Evolutionary conservation across 2,329 filamentous ascomycete species (phyloP).

Genomic region (Paraphaeosphaeria sporulosa): DNA sequence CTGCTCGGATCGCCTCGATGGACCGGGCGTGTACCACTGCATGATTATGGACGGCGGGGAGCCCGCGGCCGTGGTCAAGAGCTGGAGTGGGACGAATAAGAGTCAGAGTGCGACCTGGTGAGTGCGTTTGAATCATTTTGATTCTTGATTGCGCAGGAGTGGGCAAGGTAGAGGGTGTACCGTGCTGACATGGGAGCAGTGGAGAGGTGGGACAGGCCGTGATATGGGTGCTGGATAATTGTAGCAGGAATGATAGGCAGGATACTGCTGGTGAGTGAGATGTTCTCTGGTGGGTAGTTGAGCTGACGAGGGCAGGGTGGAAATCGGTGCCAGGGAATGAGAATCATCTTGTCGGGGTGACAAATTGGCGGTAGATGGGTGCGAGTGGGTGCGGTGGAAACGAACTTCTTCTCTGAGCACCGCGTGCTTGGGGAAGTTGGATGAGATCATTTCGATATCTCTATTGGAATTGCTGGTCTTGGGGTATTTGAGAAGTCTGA

Average conservation of each 20-base stretch:
- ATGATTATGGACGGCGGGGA: neutral
- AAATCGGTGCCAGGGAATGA: neutral
- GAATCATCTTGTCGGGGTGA: neutral
- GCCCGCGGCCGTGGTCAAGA: neutral
- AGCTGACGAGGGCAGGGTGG: neutral
- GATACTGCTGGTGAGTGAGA: neutral
- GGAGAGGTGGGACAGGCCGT: neutral
- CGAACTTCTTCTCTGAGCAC: too few species aligned
- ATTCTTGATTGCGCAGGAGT: neutral
- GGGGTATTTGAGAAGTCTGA: too few species aligned
- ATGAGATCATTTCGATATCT: too few species aligned
- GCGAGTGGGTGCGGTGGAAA: neutral
- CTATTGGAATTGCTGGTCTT: too few species aligned
- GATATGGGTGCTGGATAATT: neutral
- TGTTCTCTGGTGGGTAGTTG: neutral
- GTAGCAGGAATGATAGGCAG: neutral
- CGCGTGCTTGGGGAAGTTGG: too few species aligned
- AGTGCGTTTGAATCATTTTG: neutral
- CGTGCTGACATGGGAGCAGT: neutral
- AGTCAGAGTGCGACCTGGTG: neutral
- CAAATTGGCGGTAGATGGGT: neutral
- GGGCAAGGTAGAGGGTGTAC: neutral
- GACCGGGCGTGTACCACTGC: neutral
- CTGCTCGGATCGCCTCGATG: neutral
- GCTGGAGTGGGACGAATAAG: neutral